phyloP scores from a whole-genome alignment of 2,329 filamentous ascomycete genomes.

The Hysterium pulicare region DNA sequence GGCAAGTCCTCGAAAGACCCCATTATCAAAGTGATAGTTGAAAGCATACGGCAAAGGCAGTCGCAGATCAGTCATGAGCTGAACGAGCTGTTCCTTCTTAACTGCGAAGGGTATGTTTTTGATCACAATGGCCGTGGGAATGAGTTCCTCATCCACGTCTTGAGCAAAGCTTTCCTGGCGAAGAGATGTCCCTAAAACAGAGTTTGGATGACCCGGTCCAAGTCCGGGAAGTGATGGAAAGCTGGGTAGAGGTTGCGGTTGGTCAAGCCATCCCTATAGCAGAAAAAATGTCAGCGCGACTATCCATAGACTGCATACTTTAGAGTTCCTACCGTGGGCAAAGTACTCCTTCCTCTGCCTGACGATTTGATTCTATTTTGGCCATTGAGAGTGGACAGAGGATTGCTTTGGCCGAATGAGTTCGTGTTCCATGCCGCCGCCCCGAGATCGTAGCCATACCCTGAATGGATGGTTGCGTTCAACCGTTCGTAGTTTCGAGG shows the following conservation, averaged over 20 bases:
- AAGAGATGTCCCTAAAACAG: conserved; percentile 30
- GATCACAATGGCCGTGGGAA: conserved; percentile 97
- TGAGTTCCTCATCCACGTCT: conserved; percentile 76
- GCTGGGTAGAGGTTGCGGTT: conserved; percentile 44
- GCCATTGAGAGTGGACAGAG: conserved; percentile 58
- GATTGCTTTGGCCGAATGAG: conserved; percentile 64
- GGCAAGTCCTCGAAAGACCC: conserved; percentile 90
- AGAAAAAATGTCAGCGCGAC: conserved; percentile 12
- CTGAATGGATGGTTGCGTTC: conserved; percentile 56
- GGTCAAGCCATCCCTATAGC: conserved; percentile 61
- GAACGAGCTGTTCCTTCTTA: conserved; percentile 91
- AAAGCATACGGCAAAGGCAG: conserved; percentile 95
- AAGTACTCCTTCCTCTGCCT: conserved; percentile 55
- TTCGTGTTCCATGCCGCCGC: conserved; percentile 75
- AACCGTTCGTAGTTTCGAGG: conserved; percentile 60
- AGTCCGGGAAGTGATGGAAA: conserved; percentile 39
- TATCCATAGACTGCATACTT: not conserved
- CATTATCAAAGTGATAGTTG: conserved; percentile 99
- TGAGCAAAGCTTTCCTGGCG: conserved; percentile 47
- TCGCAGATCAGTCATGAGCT: conserved; percentile 90
- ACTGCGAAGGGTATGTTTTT: conserved; percentile 99
- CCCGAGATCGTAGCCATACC: conserved; percentile 66
- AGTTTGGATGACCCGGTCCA: conserved; percentile 31
- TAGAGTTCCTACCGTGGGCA: conserved; percentile 66
- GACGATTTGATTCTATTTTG: conserved; percentile 55